Conservation (phyloP, 257 asterid species). For the Solanum etuberosum region DNA sequence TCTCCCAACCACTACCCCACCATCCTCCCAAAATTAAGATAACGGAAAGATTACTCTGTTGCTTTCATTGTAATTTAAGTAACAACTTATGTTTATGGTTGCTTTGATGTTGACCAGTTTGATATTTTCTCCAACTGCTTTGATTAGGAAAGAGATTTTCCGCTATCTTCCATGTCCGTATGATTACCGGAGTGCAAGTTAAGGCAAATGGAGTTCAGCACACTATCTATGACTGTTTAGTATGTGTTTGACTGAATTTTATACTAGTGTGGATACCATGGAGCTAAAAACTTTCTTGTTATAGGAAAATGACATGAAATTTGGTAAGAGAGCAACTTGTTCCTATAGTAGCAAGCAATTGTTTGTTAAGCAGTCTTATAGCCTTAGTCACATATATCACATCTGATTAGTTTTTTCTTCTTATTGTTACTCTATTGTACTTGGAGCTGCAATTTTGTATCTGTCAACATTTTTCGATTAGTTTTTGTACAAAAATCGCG, state of each 20-base stretch:
- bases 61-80: conserved; percentile 4
- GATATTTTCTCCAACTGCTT: background rate
- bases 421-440: background rate
- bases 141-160: background rate
- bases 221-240: background rate
- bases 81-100: background rate
- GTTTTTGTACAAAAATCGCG: background rate
- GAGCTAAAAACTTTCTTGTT: background rate
- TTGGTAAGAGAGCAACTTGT: background rate
- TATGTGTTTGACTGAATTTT: background rate
- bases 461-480: background rate
- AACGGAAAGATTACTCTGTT: background rate
- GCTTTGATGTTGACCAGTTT: background rate
- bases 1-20: background rate
- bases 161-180: background rate
- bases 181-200: background rate
- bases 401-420: background rate
- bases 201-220: background rate
- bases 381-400: background rate
- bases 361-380: background rate
- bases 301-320: background rate
- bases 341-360: background rate
- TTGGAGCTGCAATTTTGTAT: background rate
- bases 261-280: background rate
- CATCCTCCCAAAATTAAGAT: background rate